Conservation (phyloP, 345 rosid genomes). For the Gossypium arboreum region DNA sequence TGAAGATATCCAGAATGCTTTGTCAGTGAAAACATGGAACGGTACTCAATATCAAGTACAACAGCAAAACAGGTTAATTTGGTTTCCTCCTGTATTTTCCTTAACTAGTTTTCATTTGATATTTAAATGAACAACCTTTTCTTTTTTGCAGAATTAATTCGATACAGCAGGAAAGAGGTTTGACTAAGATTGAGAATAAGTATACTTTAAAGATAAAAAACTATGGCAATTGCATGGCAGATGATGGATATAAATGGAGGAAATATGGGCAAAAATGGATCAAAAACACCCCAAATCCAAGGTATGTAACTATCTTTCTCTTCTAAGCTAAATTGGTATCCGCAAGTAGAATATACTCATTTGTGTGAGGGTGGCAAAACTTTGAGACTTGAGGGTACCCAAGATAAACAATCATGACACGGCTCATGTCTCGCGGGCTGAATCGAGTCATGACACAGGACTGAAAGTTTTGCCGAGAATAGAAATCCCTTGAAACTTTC, state of each 20-base stretch:
- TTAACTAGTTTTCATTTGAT: background rate
- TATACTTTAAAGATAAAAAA: constrained; percentile 68
- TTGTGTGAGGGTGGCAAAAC: no score
- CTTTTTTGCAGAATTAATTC: constrained; percentile 20
- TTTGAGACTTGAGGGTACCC: no score
- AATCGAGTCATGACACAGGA: no score
- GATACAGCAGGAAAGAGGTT: constrained; percentile 26
- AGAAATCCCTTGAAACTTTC: background rate
- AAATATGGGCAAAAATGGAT: constrained; percentile 91
- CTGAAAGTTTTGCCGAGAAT: background rate
- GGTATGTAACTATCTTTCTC: constrained; percentile 31
- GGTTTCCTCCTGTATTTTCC: background rate
- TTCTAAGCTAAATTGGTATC: no score
- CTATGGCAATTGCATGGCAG: constrained; percentile 45
- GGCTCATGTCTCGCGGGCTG: no score
- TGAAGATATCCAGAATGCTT: constrained; percentile 46
- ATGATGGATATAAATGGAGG: constrained; percentile 94
- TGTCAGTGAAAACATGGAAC: constrained; percentile 26
- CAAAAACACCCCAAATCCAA: constrained; percentile 79
- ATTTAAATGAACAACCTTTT: background rate
- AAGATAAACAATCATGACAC: no score
- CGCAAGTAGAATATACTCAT: no score
- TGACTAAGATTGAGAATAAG: constrained; percentile 50
- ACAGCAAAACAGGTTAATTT: constrained; percentile 31
- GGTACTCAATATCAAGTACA: constrained; percentile 17